These are phyloP conservation scores for Phytophthora quininea DNA, from an alignment of 352 stramenopile species.

Conservation along the genomic window DNA sequence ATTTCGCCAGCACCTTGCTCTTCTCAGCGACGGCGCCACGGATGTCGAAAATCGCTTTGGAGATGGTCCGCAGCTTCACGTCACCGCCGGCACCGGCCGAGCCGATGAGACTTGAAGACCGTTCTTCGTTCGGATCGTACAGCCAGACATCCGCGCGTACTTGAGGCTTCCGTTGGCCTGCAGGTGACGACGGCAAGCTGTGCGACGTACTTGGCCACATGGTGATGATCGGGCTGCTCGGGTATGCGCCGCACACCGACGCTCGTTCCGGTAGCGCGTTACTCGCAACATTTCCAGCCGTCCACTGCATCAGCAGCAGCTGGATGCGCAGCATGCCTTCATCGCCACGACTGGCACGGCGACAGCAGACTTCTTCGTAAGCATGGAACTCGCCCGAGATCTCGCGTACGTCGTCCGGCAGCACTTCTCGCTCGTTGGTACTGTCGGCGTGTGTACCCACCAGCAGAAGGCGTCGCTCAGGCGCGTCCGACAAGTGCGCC, in stretches of 20 bases:
- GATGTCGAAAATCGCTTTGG: slow-evolving; percentile 78
- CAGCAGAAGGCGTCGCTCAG: slow-evolving; percentile 40
- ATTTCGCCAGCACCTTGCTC: slow-evolving; percentile 56
- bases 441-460: slow-evolving; percentile 65
- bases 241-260: slow-evolving; percentile 38
- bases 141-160: slow-evolving; percentile 62
- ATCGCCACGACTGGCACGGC: slow-evolving; percentile 11
- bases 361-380: slow-evolving; percentile 62
- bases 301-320: slow-evolving; percentile 32
- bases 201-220: slow-evolving; percentile 30
- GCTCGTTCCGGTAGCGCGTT: slow-evolving; percentile 26
- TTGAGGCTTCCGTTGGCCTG: slow-evolving; percentile 27
- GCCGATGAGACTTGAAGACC: slow-evolving; percentile 16
- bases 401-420: slow-evolving; percentile 41
- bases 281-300: slow-evolving; percentile 7
- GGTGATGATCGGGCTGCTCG: slow-evolving; percentile 23
- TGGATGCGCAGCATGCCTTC: slow-evolving; percentile 30
- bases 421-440: slow-evolving; percentile 43
- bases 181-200: slow-evolving; percentile 30
- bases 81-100: slow-evolving; percentile 32
- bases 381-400: slow-evolving; percentile 58
- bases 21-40: slow-evolving; percentile 65
- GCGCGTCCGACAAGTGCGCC: slow-evolving; percentile 32
- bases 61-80: slow-evolving; percentile 77
- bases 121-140: slow-evolving; percentile 67